phyloP scores from a whole-genome alignment of 169 alveolate species.

The Cryptosporidium sp. region DNA sequence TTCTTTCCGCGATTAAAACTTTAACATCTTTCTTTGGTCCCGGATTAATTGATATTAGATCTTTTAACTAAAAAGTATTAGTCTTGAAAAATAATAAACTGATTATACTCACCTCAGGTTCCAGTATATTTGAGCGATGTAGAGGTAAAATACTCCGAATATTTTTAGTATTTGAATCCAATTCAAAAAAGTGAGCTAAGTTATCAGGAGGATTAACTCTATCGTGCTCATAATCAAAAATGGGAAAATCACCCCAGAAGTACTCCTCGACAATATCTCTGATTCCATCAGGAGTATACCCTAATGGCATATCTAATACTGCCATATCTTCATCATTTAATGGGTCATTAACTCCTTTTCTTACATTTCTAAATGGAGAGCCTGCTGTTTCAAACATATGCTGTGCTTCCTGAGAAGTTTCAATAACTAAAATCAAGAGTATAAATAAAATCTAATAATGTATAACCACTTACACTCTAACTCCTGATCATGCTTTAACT shows the following conservation, averaged over 20 bases:
- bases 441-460: background rate
- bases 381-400: constrained; percentile 54
- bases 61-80: constrained; percentile 41
- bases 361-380: constrained; percentile 47
- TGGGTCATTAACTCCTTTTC: constrained; percentile 8
- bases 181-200: constrained; percentile 28
- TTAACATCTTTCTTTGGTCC: background rate
- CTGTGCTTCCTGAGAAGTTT: constrained; percentile 53
- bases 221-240: constrained; percentile 36
- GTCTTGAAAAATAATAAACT: background rate
- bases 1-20: constrained; percentile 43
- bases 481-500: constrained; percentile 26
- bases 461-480: constrained; percentile 54
- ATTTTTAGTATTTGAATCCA: constrained; percentile 8
- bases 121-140: background rate
- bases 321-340: constrained; percentile 52
- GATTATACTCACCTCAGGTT: constrained; percentile 33
- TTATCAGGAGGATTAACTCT: constrained; percentile 27
- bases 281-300: constrained; percentile 55
- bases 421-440: constrained; percentile 30
- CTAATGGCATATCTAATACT: constrained; percentile 63
- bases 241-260: constrained; percentile 61
- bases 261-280: constrained; percentile 65
- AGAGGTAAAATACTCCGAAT: background rate
- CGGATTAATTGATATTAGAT: background rate